These are phyloP conservation scores for Punica granatum DNA, from an alignment of 345 rosid genomes.

Conservation along the genomic window DNA sequence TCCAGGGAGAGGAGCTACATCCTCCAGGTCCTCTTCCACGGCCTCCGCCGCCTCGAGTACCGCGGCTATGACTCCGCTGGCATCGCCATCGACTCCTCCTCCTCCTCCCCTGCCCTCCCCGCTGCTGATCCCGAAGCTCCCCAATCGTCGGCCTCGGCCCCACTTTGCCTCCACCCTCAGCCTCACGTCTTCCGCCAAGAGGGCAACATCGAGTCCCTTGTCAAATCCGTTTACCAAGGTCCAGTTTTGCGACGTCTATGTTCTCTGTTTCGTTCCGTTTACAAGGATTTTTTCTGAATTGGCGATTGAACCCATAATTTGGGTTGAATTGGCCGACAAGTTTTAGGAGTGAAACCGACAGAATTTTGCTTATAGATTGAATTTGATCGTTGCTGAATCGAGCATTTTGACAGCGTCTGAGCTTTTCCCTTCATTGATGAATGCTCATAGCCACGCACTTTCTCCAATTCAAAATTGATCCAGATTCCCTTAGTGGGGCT, in stretches of 20 bases:
- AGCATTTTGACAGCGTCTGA: too few relatives aligned
- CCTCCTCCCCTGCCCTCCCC: background rate
- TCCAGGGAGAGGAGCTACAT: conserved; percentile 66
- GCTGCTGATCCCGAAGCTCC: background rate
- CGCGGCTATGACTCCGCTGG: conserved; percentile 96
- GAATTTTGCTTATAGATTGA: too few relatives aligned
- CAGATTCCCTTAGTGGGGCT: too few relatives aligned
- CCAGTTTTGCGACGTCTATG: background rate
- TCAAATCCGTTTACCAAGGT: conserved; percentile 86
- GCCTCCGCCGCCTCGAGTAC: conserved; percentile 93
- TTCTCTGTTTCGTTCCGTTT: background rate
- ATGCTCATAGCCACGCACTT: too few relatives aligned
- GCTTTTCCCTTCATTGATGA: too few relatives aligned
- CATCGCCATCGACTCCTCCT: conserved; percentile 56
- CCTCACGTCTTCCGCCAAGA: conserved; percentile 82
- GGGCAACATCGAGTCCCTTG: conserved; percentile 94
- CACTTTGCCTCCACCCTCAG: conserved; percentile 6
- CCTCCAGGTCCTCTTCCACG: conserved; percentile 87
- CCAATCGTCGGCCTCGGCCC: conserved; percentile 7
- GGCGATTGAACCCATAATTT: too few relatives aligned
- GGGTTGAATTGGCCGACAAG: too few relatives aligned
- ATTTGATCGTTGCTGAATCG: too few relatives aligned
- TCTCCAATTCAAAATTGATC: too few relatives aligned
- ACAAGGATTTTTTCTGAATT: background rate
- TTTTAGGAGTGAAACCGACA: too few relatives aligned